Conservation (phyloP, 1,139 yeast genomes). For the Protomyces pachydermus region DNA sequence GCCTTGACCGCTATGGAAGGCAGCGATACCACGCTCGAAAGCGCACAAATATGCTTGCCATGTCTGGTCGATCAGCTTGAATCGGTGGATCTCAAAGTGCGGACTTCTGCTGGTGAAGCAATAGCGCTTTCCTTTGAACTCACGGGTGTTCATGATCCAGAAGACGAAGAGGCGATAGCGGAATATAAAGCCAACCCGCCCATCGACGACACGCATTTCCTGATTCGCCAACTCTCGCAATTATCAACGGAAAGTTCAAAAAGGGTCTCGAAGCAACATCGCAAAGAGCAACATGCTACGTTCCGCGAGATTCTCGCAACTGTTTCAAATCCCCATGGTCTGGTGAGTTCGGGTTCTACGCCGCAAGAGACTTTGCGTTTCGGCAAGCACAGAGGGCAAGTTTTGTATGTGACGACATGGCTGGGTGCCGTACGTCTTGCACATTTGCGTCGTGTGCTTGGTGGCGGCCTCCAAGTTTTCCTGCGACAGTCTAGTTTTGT, state of each 20-base stretch:
- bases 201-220: conserved; percentile 32
- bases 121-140: conserved; percentile 33
- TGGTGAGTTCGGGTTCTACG: conserved; percentile 14
- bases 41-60: conserved; percentile 29
- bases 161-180: conserved; percentile 27
- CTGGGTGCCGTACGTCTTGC: conserved; percentile 30
- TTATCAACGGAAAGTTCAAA: conserved; percentile 34
- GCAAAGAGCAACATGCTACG: conserved; percentile 33
- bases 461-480: conserved; percentile 33
- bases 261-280: conserved; percentile 32
- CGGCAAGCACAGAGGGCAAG: conserved; percentile 24
- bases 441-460: conserved; percentile 31
- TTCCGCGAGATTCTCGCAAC: conserved; percentile 34
- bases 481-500: conserved; percentile 31
- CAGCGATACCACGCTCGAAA: conserved; percentile 26
- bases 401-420: conserved; percentile 33
- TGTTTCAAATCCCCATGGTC: conserved; percentile 28
- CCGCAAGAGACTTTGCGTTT: conserved; percentile 28
- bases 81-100: conserved; percentile 31
- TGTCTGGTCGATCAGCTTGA: conserved; percentile 34
- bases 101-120: conserved; percentile 34
- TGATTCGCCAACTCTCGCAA: conserved; percentile 29
- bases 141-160: conserved; percentile 30
- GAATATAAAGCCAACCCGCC: conserved; percentile 27
- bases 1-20: conserved; percentile 27